These are phyloP conservation scores for Baudoinia panamericana DNA, from an alignment of 495 filamentous ascomycete genomes.

Conservation along the genomic window DNA sequence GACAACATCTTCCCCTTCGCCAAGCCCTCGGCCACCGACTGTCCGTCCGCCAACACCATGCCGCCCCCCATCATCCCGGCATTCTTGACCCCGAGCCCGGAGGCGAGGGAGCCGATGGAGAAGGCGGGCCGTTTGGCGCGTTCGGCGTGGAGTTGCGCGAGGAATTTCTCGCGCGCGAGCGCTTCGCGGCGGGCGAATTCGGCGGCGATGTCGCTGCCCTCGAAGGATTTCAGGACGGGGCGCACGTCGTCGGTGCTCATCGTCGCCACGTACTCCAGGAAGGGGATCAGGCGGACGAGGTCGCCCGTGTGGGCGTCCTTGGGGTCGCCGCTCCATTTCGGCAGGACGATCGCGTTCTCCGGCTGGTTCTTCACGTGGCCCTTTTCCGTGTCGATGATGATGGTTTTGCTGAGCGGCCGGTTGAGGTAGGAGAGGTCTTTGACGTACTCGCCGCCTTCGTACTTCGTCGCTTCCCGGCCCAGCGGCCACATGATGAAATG, in stretches of 20 bases:
- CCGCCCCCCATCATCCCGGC: constrained; percentile 19
- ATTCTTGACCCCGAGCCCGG: constrained; percentile 59
- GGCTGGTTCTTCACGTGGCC: constrained; percentile 73
- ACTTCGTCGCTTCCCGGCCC: constrained; percentile 86
- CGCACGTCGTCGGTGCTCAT: constrained; percentile 82
- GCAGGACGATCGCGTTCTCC: constrained; percentile 82
- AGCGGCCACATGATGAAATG: constrained; percentile 91
- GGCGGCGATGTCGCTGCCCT: constrained; percentile 68
- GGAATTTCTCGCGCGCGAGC: constrained; percentile 62
- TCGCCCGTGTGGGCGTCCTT: constrained; percentile 53
- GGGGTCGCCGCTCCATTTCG: constrained; percentile 74
- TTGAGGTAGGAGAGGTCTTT: constrained; percentile 98
- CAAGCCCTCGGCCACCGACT: constrained; percentile 55
- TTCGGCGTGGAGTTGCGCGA: constrained; percentile 60
- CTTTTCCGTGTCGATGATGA: constrained; percentile 77
- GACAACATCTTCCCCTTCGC: constrained; percentile 88
- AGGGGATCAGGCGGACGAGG: constrained; percentile 77
- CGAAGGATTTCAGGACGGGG: constrained; percentile 71
- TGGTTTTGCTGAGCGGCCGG: constrained; percentile 82
- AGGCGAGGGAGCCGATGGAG: constrained; percentile 43
- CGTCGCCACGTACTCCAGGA: constrained; percentile 91
- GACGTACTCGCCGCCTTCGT: constrained; percentile 88
- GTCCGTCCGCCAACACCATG: constrained; percentile 49
- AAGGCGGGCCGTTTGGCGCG: constrained; percentile 46
- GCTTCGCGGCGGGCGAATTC: constrained; percentile 88